Evolutionary conservation across 2,329 filamentous ascomycete genomes (phyloP).

Genomic region (Ilyonectria destructans): DNA sequence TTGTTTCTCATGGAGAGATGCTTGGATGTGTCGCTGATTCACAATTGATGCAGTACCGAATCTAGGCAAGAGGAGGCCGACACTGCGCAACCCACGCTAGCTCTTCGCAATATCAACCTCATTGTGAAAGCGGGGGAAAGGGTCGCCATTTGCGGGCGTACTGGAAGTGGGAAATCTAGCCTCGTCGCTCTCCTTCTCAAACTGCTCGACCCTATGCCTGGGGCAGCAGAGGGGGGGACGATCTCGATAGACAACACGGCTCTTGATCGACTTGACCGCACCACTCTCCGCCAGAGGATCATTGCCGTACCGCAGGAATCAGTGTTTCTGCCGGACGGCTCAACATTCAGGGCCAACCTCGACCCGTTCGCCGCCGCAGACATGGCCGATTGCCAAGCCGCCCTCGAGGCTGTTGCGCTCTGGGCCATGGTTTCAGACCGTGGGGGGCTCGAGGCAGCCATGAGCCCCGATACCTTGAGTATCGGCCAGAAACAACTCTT

Average conservation of each 20-base stretch:
- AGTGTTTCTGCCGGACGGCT: constrained; percentile 61
- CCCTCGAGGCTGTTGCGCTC: constrained; percentile 53
- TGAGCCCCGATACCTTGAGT: background rate
- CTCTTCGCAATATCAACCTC: too few relatives aligned
- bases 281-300: constrained; percentile 61
- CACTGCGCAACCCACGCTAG: too few relatives aligned
- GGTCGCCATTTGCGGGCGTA: too few relatives aligned
- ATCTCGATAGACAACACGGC: constrained; percentile 62
- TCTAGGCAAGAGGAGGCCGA: too few relatives aligned
- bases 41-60: too few relatives aligned
- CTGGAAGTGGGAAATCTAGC: constrained; percentile 60
- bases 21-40: too few relatives aligned
- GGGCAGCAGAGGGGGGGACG: background rate
- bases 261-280: constrained; percentile 57
- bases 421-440: constrained; percentile 42
- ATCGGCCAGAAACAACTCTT: too few relatives aligned
- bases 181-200: constrained; percentile 57
- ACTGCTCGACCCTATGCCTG: constrained; percentile 56
- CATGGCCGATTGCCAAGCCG: constrained; percentile 47
- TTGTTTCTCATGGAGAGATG: too few relatives aligned
- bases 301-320: constrained; percentile 68
- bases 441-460: too few relatives aligned
- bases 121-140: too few relatives aligned
- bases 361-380: constrained; percentile 55
- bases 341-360: constrained; percentile 52